Evolutionary conservation across 441 rosid species (phyloP).

Genomic region (Arabidopsis lyrata): DNA sequence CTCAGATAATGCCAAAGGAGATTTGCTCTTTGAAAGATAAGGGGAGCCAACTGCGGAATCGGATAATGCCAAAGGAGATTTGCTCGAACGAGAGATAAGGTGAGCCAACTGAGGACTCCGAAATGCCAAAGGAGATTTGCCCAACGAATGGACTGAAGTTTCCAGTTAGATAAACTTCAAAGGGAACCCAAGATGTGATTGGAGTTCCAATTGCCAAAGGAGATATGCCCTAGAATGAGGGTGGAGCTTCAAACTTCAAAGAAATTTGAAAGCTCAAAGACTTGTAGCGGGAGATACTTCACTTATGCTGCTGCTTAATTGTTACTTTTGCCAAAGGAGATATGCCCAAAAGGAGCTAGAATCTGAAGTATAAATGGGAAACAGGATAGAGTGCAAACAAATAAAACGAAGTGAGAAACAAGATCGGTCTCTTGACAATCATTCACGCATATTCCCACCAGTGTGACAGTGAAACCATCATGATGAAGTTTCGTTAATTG

Average conservation of each 20-base stretch:
- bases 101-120: constrained; percentile 55
- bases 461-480: constrained; percentile 30
- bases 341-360: constrained; percentile 56
- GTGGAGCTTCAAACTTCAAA: constrained; percentile 33
- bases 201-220: constrained; percentile 55
- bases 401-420: constrained; percentile 28
- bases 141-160: constrained; percentile 47
- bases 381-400: constrained; percentile 35
- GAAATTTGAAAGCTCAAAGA: constrained; percentile 33
- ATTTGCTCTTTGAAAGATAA: constrained; percentile 46
- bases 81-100: constrained; percentile 57
- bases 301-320: constrained; percentile 29
- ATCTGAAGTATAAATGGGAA: constrained; percentile 36
- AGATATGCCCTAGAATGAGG: constrained; percentile 51
- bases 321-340: constrained; percentile 65
- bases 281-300: constrained; percentile 41
- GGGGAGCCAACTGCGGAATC: constrained; percentile 43
- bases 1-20: constrained; percentile 47
- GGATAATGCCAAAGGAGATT: constrained; percentile 70
- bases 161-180: constrained; percentile 43
- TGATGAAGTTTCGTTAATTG: constrained; percentile 23
- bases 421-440: constrained; percentile 38
- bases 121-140: constrained; percentile 90
- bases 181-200: constrained; percentile 40
- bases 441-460: constrained; percentile 41